Percentiles rank a stretch among this genome's conserved stretches.
Conservation (phyloP, 31 red algal genomes). For the Endocladia muricata region DNA sequence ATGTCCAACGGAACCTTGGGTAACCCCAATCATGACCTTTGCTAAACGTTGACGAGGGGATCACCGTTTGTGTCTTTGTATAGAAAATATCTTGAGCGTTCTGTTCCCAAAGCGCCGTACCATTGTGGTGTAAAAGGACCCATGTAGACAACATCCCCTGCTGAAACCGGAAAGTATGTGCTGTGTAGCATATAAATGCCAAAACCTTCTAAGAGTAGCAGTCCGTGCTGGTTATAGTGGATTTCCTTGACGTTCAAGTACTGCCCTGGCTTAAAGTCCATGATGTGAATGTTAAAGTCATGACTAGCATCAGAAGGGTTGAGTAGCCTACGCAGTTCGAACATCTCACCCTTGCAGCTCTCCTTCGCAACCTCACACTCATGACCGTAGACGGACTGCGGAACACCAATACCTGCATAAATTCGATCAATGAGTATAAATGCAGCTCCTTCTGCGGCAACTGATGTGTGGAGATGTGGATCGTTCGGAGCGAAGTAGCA, state of each 20-base stretch:
- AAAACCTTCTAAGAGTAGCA: constrained; percentile 55
- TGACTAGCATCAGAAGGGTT: constrained; percentile 18
- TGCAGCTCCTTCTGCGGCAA: not conserved
- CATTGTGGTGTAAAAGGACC: constrained; percentile 74
- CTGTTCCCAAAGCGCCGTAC: constrained; percentile 61
- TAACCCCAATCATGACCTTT: no score
- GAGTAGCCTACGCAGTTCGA: constrained; percentile 55
- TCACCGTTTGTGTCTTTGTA: constrained; percentile 80
- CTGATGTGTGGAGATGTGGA: not conserved
- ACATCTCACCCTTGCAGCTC: constrained; percentile 47
- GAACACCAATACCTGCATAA: not conserved
- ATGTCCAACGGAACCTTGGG: no score
- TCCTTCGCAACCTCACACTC: constrained; percentile 32
- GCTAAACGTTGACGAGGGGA: no score
- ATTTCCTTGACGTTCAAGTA: constrained; percentile 67
- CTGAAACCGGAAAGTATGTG: constrained; percentile 52
- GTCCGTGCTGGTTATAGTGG: constrained; percentile 83
- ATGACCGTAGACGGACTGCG: constrained; percentile 34
- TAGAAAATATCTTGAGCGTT: constrained; percentile 52
- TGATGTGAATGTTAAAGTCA: constrained; percentile 85
- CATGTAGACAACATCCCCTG: constrained; percentile 73
- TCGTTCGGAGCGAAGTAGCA: constrained; percentile 41
- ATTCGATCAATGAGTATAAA: constrained; percentile 52
- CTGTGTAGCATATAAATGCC: constrained; percentile 64
- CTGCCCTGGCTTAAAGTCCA: constrained; percentile 75